Base-by-base conservation (phyloP, 345 rosid genomes). In the Punica granatum region DNA sequence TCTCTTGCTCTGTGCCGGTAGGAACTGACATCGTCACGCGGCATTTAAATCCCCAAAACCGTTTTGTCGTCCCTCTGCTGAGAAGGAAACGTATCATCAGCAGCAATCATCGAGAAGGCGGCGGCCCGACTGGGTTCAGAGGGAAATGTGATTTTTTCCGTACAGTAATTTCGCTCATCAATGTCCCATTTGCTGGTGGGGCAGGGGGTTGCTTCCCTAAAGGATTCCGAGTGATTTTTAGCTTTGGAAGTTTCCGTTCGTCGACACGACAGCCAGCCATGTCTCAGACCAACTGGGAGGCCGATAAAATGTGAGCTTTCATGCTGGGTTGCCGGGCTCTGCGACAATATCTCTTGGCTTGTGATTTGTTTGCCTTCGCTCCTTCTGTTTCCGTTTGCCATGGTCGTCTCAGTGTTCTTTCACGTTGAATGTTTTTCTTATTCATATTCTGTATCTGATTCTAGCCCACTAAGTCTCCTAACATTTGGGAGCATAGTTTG, bases 301-400 rank as follows among this genome's bases (percentile, higher is more conserved):
- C 85, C 46, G 85, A 78, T 69, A 79, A 77, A 75, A 82, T 82
- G 85, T 82, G 65, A 73, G 76, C 33, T 56, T 28, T 19, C 61
- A n/a, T n/a, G n/a, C n/a, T n/a, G n/a, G n/a, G n/a, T n/a, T n/a
- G n/a, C 26, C 61, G 61, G 11, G 69, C 21, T 66, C 5, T 28
- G 2, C 13, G 6, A 4, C 26, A 25, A 3, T 12, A 11, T 51
- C 23, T 25, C 1, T 37, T 51, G 26, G 0, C 4, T 23, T 51
- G 26, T 18, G 9, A 1, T 51, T 51, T 21, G 1, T n/a, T 10
- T 54, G 31, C 18, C 33, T 26, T 63, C 8, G 1, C 21, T 21
- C 13, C 14, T 39, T 62, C 44, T 21, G 48, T 36, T 63, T 36
- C 30, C 46, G 18, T 61, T 39, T 39, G 31, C 31, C 25, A 63